Percentiles rank a stretch among this genome's conserved stretches.
Evolutionary conservation across 2,329 filamentous ascomycete genomes (phyloP).

Genomic region (Pseudogymnoascus sp.): DNA sequence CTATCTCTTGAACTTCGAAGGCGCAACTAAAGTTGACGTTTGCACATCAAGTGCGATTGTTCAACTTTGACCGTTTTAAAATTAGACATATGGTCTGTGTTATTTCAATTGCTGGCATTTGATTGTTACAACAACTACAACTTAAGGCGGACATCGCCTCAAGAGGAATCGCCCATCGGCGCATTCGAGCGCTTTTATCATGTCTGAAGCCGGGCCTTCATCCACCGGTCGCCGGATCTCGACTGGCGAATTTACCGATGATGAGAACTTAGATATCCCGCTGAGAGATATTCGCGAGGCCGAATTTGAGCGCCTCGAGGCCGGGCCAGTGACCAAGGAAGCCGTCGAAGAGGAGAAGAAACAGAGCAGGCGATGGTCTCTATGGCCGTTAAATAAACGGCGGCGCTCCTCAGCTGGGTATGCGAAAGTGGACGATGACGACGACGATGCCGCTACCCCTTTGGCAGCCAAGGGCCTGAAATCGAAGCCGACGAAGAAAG

Average conservation of each 20-base stretch:
- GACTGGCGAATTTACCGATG: slow-evolving; percentile 3
- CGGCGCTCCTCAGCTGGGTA: background rate
- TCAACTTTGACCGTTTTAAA: background rate
- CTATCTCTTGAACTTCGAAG: background rate
- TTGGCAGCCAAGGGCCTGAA: background rate
- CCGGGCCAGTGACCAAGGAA: background rate
- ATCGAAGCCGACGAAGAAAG: background rate
- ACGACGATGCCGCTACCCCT: background rate
- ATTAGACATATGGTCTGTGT: background rate
- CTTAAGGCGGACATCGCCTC: background rate
- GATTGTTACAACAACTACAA: background rate
- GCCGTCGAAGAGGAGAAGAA: background rate
- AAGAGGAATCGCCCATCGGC: background rate
- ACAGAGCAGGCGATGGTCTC: background rate
- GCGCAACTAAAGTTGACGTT: background rate
- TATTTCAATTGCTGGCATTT: slow-evolving; percentile 5
- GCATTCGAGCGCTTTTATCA: background rate
- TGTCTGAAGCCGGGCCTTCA: background rate
- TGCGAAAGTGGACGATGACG: background rate
- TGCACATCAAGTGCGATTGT: background rate
- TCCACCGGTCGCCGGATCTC: background rate
- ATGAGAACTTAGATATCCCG: background rate
- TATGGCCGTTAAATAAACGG: background rate
- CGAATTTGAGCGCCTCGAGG: slow-evolving; percentile 1
- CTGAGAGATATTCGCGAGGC: slow-evolving; percentile 3